Percentiles rank a stretch among this genome's conserved stretches.
Conservation (phyloP, 108 stramenopile species). For the Cyclotella baltica region DNA sequence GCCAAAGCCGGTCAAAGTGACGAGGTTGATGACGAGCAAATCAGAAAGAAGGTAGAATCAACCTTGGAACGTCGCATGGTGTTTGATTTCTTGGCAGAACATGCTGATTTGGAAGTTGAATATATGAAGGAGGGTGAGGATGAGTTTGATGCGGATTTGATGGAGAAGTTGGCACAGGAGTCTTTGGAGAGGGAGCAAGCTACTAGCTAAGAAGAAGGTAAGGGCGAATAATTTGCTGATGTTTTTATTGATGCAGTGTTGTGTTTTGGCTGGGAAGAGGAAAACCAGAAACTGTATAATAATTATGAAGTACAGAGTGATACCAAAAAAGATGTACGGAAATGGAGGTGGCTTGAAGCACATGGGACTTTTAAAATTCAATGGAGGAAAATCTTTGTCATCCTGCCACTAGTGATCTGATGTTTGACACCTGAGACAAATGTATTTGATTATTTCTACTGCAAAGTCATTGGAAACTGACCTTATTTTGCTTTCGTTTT, state of each 20-base stretch:
- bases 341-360: no score
- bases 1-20: conserved; percentile 56
- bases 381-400: no score
- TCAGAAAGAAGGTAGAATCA: conserved; percentile 77
- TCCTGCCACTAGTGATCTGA: no score
- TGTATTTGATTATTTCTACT: no score
- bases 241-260: conserved; percentile 9
- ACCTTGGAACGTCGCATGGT: conserved; percentile 83
- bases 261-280: no score
- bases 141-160: conserved; percentile 77
- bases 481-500: no score
- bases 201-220: conserved; percentile 18
- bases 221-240: conserved; percentile 18
- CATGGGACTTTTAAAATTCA: no score
- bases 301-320: no score
- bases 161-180: conserved; percentile 84
- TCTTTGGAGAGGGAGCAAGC: conserved; percentile 68
- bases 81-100: conserved; percentile 84
- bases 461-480: no score
- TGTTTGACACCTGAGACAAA: no score
- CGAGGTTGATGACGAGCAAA: conserved; percentile 75
- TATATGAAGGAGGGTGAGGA: conserved; percentile 70
- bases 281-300: no score
- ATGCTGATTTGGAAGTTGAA: conserved; percentile 76
- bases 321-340: no score